A percentile compares a stretch with the other conserved stretches of the same genome.
Evolutionary conservation across 257 asterid genomes (phyloP).

Genomic region (Apocynum venetum): DNA sequence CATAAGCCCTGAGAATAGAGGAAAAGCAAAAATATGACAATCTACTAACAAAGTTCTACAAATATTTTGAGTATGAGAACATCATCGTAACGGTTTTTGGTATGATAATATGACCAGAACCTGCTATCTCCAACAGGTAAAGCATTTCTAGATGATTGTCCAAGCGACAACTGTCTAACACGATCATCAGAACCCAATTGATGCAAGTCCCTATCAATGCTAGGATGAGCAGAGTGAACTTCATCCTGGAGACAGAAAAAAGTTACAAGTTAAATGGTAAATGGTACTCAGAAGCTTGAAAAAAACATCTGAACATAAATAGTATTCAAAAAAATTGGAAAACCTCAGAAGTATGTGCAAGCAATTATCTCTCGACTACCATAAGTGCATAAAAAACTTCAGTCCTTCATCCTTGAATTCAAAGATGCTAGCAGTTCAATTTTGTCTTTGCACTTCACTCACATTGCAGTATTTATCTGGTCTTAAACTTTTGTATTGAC

Average conservation of each 20-base stretch:
- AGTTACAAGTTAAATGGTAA: background rate
- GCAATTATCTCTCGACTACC: background rate
- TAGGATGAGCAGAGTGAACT: constrained; percentile 36
- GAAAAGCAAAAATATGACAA: constrained; percentile 3
- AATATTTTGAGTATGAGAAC: background rate
- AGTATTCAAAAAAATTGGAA: background rate
- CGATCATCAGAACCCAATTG: constrained; percentile 47
- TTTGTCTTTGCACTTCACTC: background rate
- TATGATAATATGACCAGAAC: constrained; percentile 24
- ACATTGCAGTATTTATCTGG: background rate
- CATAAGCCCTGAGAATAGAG: constrained; percentile 42
- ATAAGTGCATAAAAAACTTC: background rate
- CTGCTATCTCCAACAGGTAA: constrained; percentile 43
- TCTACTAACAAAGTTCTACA: background rate
- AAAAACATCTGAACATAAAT: background rate
- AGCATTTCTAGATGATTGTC: constrained; percentile 39
- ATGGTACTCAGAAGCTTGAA: background rate
- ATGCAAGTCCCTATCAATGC: constrained; percentile 32
- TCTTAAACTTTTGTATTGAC: background rate
- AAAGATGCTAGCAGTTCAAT: background rate
- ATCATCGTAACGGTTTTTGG: background rate
- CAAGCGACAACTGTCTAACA: constrained; percentile 32
- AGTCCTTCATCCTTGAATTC: background rate
- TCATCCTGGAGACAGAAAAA: constrained; percentile 48
- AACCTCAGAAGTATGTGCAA: background rate